Conservation (phyloP, 495 filamentous ascomycete species). For the Penicillium fimorum region DNA sequence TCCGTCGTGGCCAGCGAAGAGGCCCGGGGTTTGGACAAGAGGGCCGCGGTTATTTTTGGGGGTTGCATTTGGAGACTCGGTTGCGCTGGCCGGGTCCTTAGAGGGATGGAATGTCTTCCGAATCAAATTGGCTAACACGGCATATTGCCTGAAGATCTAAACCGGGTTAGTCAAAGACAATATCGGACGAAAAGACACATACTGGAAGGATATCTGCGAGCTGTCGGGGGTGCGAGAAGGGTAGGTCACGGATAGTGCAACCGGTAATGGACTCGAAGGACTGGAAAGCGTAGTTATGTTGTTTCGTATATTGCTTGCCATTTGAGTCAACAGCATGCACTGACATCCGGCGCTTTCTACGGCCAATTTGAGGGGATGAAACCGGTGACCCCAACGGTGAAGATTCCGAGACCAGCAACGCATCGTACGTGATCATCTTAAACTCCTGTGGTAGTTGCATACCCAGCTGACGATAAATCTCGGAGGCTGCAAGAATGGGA, state of each 20-base stretch:
- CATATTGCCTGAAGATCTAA: constrained; percentile 69
- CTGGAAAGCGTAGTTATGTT: constrained; percentile 68
- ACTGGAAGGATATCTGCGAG: constrained; percentile 72
- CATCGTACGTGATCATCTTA: constrained; percentile 62
- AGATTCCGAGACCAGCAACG: constrained; percentile 57
- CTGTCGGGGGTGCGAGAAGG: constrained; percentile 86
- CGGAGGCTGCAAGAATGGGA: constrained; percentile 61
- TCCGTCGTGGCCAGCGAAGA: constrained; percentile 15
- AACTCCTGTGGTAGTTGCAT: constrained; percentile 53
- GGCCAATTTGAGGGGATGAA: constrained; percentile 25
- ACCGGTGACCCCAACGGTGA: constrained; percentile 26
- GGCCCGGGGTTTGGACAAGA: neutral
- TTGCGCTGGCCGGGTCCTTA: constrained; percentile 16
- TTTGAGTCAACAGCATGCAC: constrained; percentile 37
- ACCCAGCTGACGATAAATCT: constrained; percentile 66
- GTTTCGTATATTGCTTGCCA: constrained; percentile 42
- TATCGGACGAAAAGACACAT: constrained; percentile 14
- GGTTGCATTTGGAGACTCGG: constrained; percentile 2
- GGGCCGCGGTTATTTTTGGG: neutral
- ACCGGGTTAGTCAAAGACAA: constrained; percentile 7
- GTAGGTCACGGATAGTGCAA: constrained; percentile 64
- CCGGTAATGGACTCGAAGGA: constrained; percentile 69
- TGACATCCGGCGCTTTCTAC: constrained; percentile 34
- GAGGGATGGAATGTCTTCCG: constrained; percentile 53
- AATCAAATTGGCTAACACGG: constrained; percentile 62